These are phyloP conservation scores for Lenzites betulinus DNA, from an alignment of 768 basidiomycete species.

Conservation along the genomic window DNA sequence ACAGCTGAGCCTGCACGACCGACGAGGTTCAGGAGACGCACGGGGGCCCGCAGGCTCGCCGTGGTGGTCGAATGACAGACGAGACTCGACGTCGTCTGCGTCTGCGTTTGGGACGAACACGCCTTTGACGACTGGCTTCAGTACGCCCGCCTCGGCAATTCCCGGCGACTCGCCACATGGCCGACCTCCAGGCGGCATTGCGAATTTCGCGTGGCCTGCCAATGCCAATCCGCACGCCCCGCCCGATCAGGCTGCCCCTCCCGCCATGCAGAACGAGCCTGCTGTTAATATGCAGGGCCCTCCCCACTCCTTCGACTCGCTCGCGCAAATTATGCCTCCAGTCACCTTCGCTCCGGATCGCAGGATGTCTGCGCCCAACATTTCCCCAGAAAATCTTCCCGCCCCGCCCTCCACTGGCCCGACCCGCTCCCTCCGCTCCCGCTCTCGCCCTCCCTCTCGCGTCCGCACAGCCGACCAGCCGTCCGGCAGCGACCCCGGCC, in stretches of 20 bases:
- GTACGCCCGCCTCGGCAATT: slow-evolving; percentile 47
- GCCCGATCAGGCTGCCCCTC: slow-evolving; percentile 40
- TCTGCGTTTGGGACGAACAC: slow-evolving; percentile 69
- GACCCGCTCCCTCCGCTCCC: slow-evolving; percentile 59
- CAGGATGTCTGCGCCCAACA: slow-evolving; percentile 69
- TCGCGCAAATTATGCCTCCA: slow-evolving; percentile 51
- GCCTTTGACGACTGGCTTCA: slow-evolving; percentile 39
- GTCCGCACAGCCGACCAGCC: slow-evolving; percentile 44
- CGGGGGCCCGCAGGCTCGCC: slow-evolving; percentile 48
- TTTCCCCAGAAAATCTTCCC: slow-evolving; percentile 46
- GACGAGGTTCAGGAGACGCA: slow-evolving; percentile 75
- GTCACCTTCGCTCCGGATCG: slow-evolving; percentile 64
- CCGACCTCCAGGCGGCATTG: slow-evolving; percentile 60
- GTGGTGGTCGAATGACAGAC: slow-evolving; percentile 62
- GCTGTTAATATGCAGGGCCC: slow-evolving; percentile 27
- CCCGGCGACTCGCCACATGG: slow-evolving; percentile 66
- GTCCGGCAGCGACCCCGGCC: slow-evolving; percentile 35
- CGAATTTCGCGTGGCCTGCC: slow-evolving; percentile 72
- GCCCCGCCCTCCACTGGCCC: slow-evolving; percentile 46
- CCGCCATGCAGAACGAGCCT: slow-evolving; percentile 37
- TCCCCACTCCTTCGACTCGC: slow-evolving; percentile 29
- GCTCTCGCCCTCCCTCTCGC: slow-evolving; percentile 73
- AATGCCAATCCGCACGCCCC: slow-evolving; percentile 35
- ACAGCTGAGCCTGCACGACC: slow-evolving; percentile 75
- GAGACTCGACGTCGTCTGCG: slow-evolving; percentile 62